These are phyloP conservation scores for Phialemoniopsis sp. DNA, from an alignment of 2,329 filamentous ascomycete genomes.

Conservation along the genomic window DNA sequence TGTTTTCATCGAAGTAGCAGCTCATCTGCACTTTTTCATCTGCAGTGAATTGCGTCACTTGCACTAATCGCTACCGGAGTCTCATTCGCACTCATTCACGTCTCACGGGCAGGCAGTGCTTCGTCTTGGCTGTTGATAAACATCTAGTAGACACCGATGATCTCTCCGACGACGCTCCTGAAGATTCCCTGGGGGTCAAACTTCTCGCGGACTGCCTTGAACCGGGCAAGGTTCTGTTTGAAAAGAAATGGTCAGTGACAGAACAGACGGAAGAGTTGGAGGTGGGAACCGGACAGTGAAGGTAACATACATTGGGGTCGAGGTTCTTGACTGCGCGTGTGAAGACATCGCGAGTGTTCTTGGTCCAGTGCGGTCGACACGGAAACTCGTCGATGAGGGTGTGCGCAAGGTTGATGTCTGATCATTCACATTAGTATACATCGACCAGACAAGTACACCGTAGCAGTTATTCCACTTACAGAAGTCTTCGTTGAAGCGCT, in stretches of 20 bases:
- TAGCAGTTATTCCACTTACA: conserved; percentile 25
- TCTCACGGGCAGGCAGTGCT: no score
- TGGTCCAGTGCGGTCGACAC: conserved; percentile 49
- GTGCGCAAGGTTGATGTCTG: conserved; percentile 38
- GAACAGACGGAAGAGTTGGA: neutral
- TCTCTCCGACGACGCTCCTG: conserved; percentile 43
- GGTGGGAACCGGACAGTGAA: neutral
- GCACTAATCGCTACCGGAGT: no score
- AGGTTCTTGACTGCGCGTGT: conserved; percentile 38
- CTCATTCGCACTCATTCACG: no score
- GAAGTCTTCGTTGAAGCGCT: conserved; percentile 45
- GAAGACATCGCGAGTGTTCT: conserved; percentile 45
- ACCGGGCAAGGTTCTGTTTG: conserved; percentile 33
- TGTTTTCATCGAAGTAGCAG: no score
- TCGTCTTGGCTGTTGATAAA: no score
- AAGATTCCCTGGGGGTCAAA: conserved; percentile 44
- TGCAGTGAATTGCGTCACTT: no score
- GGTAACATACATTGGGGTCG: conserved; percentile 31
- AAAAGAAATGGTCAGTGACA: neutral
- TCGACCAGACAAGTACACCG: no score
- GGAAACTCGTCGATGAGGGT: conserved; percentile 44
- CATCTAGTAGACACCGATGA: conserved; percentile 40
- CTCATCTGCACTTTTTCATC: no score
- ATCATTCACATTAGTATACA: conserved; percentile 1
- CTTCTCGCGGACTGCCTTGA: conserved; percentile 41